phyloP scores from a whole-genome alignment of 163 green algal genomes.

The Chlorella variabilis region DNA sequence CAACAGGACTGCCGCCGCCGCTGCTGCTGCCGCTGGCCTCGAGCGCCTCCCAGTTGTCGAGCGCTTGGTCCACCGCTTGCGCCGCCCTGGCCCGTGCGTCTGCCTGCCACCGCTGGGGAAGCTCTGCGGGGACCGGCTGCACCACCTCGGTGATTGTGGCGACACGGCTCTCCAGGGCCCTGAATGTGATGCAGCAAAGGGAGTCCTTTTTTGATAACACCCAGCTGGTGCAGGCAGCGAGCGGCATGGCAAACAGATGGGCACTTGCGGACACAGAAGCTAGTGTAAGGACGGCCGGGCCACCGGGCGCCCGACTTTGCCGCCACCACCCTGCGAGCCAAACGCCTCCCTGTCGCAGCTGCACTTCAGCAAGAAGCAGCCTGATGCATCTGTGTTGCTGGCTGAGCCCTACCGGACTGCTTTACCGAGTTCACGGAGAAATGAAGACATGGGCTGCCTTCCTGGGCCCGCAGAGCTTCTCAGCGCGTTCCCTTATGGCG shows the following conservation, averaged over 20 bases:
- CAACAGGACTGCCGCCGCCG: neutral
- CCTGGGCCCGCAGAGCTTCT: too few relatives aligned
- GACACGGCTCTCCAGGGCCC: neutral
- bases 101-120: constrained; percentile 12
- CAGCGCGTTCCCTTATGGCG: too few relatives aligned
- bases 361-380: too few relatives aligned
- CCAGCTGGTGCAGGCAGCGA: neutral
- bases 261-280: too few relatives aligned
- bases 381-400: neutral
- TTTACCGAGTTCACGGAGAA: constrained; percentile 19
- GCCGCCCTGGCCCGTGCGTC: constrained; percentile 6
- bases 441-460: neutral
- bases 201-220: too few relatives aligned
- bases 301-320: too few relatives aligned
- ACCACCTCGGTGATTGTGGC: constrained; percentile 26
- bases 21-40: neutral
- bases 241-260: too few relatives aligned
- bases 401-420: constrained; percentile 8
- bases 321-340: too few relatives aligned
- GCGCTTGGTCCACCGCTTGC: neutral
- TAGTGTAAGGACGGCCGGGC: too few relatives aligned
- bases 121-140: constrained; percentile 30
- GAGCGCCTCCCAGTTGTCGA: constrained; percentile 29
- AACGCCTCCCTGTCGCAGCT: too few relatives aligned
- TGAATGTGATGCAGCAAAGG: neutral